Base-by-base conservation (phyloP, 2,329 filamentous ascomycete genomes). In the Hypoxylon sp. region DNA sequence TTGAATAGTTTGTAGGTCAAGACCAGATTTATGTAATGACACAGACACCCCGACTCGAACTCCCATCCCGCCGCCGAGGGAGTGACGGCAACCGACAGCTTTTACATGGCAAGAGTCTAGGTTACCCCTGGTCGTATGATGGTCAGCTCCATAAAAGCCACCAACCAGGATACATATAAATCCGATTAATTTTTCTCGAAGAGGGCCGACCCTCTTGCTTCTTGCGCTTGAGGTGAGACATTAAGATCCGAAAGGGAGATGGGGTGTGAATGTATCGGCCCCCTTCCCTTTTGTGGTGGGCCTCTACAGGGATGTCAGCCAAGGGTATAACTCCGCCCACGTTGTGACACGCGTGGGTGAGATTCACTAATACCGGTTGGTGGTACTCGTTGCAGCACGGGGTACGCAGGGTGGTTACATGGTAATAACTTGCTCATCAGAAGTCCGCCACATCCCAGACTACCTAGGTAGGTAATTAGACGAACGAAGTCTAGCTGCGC, bases 351-450 rank as follows among this genome's bases (percentile, higher is more conserved):
- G n/a, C 55, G 55, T 56, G 32, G 50, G 48, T 50, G 46, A 63
- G 47, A 46, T 53, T 48, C n/a, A 46, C 32, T 32, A 42, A 63
- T 51, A 48, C 47, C 17, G 54, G 44, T 67, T 59, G 35, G 54
- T 37, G 35, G 50, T 39, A 56, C 35, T 29, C 35, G 39, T 44
- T 54, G 19, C 21, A n/a, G 29, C 21, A 62, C 35, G 44, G 32
- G 27, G 39, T 57, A 37, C 54, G 42, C 48, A 58, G 19, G 7
- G 37, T 44, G 17, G 44, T 37, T 58, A 54, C 39, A 47, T 42
- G 31, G 31, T 21, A 21, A 62, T 59, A 65, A 68, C 53, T 66
- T 68, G 66, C 66, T 65, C 66, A 62, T 53, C 15, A 29, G 24
- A 10, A 21, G 61, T 50, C 37, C 48, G 32, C 42, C 3, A 57